Evolutionary conservation across 768 basidiomycete genomes (phyloP).

Genomic region (Calocera cornea): DNA sequence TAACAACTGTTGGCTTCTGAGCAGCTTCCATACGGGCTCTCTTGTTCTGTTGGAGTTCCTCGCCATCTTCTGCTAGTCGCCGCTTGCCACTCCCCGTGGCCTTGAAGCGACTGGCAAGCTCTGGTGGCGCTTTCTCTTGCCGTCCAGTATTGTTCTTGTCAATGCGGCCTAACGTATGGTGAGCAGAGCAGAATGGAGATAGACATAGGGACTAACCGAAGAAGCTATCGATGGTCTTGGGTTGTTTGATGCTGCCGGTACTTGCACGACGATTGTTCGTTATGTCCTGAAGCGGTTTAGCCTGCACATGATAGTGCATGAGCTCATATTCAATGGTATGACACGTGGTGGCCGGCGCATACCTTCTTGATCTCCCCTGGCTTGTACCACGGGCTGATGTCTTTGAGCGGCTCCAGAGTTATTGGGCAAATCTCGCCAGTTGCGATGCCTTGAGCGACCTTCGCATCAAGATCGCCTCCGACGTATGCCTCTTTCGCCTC

Average conservation of each 20-base stretch:
- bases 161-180: background rate
- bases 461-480: conserved; percentile 46
- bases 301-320: background rate
- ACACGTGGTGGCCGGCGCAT: too few relatives aligned
- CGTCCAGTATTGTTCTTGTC: background rate
- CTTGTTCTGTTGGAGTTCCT: background rate
- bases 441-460: conserved; percentile 52
- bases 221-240: background rate
- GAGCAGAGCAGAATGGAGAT: background rate
- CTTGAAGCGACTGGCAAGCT: background rate
- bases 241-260: background rate
- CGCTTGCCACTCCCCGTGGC: background rate
- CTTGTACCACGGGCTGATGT: conserved; percentile 56
- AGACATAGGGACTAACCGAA: background rate
- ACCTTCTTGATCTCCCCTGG: conserved; percentile 38
- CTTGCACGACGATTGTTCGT: background rate
- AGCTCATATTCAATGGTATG: background rate
- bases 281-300: background rate
- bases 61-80: background rate
- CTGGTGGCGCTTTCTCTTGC: background rate
- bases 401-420: conserved; percentile 52
- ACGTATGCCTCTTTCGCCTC: conserved; percentile 56
- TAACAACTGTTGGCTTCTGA: background rate
- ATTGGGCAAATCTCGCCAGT: conserved; percentile 58
- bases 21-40: background rate